Percentiles rank a stretch among this genome's conserved stretches.
Evolutionary conservation across 2,329 filamentous ascomycete species (phyloP).

Genomic region (Alternaria brassicae): DNA sequence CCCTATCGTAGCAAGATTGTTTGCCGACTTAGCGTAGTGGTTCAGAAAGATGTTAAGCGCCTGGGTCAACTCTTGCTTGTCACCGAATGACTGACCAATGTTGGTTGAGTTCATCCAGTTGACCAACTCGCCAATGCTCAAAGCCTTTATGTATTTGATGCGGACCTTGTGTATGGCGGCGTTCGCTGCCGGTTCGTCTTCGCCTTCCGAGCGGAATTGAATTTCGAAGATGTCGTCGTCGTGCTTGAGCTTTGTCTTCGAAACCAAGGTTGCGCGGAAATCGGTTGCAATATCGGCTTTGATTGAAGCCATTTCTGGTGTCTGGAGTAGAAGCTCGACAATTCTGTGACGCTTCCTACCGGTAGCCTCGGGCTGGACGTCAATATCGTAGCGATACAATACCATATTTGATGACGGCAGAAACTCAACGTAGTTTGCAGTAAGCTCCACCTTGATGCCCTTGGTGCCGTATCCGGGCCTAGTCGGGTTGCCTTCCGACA

Average conservation of each 20-base stretch:
- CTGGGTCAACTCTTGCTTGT: conserved; percentile 60
- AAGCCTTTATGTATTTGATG: conserved; percentile 22
- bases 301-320: conserved; percentile 11
- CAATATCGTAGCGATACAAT: conserved; percentile 23
- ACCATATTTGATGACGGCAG: conserved; percentile 19
- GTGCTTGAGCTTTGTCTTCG: conserved; percentile 24
- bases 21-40: conserved; percentile 54
- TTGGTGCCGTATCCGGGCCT: conserved; percentile 28
- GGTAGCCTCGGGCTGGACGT: conserved; percentile 14
- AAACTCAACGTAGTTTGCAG: conserved; percentile 31
- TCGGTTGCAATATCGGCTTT: conserved; percentile 29
- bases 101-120: conserved; percentile 56
- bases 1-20: conserved; percentile 55
- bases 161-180: conserved; percentile 23
- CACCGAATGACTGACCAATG: conserved; percentile 45
- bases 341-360: conserved; percentile 23
- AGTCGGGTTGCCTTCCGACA: conserved; percentile 15
- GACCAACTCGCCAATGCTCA: conserved; percentile 49
- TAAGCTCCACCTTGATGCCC: conserved; percentile 23
- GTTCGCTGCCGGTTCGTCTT: conserved; percentile 22
- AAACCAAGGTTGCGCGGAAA: conserved; percentile 31
- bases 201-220: conserved; percentile 28
- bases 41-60: conserved; percentile 66
- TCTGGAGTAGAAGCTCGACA: conserved; percentile 26
- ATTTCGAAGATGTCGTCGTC: conserved; percentile 22